These are phyloP conservation scores for Trametes hirsuta DNA, from an alignment of 1,284 basidiomycete genomes.

Conservation along the genomic window DNA sequence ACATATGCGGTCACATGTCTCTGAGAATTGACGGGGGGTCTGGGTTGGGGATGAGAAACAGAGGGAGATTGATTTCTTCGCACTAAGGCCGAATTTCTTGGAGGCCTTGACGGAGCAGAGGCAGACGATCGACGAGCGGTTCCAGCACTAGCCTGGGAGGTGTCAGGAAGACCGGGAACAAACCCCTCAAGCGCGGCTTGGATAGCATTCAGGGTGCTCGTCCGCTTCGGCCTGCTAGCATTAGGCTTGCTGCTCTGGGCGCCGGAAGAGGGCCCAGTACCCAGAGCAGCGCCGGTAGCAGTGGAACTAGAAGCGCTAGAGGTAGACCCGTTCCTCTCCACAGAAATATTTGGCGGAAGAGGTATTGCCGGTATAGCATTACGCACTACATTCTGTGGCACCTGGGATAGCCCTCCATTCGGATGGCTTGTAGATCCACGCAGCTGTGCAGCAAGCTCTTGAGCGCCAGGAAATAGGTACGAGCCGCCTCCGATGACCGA, in stretches of 20 bases:
- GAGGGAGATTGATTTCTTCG: not conserved
- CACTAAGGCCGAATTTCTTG: not conserved
- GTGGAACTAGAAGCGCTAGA: not conserved
- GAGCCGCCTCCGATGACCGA: constrained; percentile 47
- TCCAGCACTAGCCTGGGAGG: not conserved
- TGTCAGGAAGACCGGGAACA: not conserved
- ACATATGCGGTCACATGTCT: not conserved
- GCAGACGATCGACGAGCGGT: constrained; percentile 1
- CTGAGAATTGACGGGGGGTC: not conserved
- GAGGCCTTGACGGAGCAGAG: not conserved
- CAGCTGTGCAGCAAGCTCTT: constrained; percentile 17
- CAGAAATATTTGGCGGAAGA: not conserved
- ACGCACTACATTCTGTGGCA: not conserved
- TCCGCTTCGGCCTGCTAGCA: not conserved
- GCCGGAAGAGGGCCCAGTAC: not conserved
- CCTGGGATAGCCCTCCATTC: not conserved
- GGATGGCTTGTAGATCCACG: not conserved
- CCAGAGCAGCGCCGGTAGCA: not conserved
- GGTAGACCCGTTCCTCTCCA: constrained; percentile 3
- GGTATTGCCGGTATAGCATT: not conserved
- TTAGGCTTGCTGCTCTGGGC: not conserved
- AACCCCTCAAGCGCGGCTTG: constrained; percentile 17
- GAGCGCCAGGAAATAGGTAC: constrained; percentile 33
- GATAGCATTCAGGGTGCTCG: constrained; percentile 6
- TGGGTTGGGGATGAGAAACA: not conserved